Evolutionary conservation across 1,139 yeast species (phyloP).

Genomic region (Nakaseomyces kungkrabaensis): DNA sequence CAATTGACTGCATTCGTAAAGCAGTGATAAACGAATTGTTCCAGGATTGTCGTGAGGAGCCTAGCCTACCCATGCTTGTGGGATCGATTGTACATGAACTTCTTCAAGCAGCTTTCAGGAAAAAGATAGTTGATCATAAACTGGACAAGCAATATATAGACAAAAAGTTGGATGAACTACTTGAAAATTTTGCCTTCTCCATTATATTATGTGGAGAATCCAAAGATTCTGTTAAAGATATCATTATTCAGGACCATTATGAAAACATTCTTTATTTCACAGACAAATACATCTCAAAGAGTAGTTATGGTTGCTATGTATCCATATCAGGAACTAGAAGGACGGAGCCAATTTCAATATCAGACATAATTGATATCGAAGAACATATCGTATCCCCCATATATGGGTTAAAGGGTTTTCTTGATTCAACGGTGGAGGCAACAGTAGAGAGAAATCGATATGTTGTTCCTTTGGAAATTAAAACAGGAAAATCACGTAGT

Average conservation of each 20-base stretch:
- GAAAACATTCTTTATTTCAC: conserved; percentile 61
- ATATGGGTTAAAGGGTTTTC: conserved; percentile 83
- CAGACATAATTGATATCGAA: conserved; percentile 69
- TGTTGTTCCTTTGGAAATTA: conserved; percentile 77
- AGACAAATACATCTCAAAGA: conserved; percentile 32
- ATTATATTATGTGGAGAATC: conserved; percentile 51
- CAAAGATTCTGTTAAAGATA: conserved; percentile 37
- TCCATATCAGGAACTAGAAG: conserved; percentile 35
- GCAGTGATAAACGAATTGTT: conserved; percentile 52
- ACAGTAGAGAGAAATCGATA: conserved; percentile 31
- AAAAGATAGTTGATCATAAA: conserved; percentile 30
- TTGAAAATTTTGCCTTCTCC: conserved; percentile 37
- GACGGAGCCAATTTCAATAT: conserved; percentile 41
- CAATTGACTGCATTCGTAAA: conserved; percentile 61
- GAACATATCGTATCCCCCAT: conserved; percentile 88
- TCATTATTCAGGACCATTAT: conserved; percentile 40
- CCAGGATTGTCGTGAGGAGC: conserved; percentile 42
- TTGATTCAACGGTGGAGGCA: conserved; percentile 79
- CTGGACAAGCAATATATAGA: conserved; percentile 37
- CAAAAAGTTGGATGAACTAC: conserved; percentile 36
- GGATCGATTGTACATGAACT: conserved; percentile 76
- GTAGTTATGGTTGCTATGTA: conserved; percentile 21
- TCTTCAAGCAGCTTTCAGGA: conserved; percentile 55
- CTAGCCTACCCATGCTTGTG: conserved; percentile 50
- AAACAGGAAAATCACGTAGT: conserved; percentile 62